Evolutionary conservation across 768 basidiomycete species (phyloP).

Genomic region (Suillus brevipes): DNA sequence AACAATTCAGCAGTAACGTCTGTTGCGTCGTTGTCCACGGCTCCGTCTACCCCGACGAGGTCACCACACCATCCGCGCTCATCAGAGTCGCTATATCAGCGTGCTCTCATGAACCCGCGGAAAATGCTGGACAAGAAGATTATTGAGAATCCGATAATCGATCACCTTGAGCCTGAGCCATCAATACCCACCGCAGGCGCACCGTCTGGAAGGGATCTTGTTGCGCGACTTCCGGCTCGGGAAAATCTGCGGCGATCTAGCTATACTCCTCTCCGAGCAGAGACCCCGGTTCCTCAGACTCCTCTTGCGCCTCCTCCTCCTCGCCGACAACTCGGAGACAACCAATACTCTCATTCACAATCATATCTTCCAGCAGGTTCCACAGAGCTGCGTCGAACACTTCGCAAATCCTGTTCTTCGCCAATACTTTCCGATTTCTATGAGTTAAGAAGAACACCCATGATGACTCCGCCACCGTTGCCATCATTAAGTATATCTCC

Average conservation of each 20-base stretch:
- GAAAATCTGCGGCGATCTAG: conserved; percentile 41
- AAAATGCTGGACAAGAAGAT: conserved; percentile 44
- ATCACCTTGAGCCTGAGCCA: conserved; percentile 32
- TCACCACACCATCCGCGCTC: conserved; percentile 22
- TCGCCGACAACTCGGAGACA: conserved; percentile 40
- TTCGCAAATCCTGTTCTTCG: conserved; percentile 56
- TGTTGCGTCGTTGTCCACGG: conserved; percentile 31
- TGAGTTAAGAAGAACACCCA: conserved; percentile 32
- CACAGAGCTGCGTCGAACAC: conserved; percentile 13
- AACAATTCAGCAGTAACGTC: conserved; percentile 53
- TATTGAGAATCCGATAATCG: conserved; percentile 40
- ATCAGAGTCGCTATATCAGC: conserved; percentile 24
- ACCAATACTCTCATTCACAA: conserved; percentile 58
- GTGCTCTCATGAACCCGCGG: conserved; percentile 24
- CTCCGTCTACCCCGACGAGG: conserved; percentile 40
- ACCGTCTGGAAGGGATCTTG: conserved; percentile 12
- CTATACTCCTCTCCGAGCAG: conserved; percentile 55
- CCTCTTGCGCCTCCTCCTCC: conserved; percentile 74
- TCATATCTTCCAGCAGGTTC: conserved; percentile 40
- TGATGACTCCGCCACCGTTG: conserved; percentile 49
- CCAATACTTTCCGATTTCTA: conserved; percentile 50
- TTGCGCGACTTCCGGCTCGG: conserved; percentile 22
- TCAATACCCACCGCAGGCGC: conserved; percentile 16
- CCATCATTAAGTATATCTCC: conserved; percentile 35
- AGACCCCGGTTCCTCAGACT: conserved; percentile 63